These are phyloP conservation scores for Neocucurbitaria cava DNA, from an alignment of 2,329 filamentous ascomycete species.

Conservation along the genomic window DNA sequence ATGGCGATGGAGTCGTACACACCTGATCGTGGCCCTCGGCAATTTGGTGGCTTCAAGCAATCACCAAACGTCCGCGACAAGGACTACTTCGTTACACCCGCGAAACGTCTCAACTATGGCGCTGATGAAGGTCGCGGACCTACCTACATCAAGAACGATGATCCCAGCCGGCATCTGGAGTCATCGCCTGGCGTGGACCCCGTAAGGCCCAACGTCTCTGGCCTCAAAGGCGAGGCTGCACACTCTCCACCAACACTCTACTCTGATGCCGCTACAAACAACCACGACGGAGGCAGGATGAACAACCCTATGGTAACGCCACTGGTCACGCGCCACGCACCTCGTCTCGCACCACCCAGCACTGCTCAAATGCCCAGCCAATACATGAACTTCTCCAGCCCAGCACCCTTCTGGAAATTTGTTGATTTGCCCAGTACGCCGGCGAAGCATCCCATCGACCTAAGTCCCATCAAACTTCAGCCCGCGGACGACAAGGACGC, in stretches of 20 bases:
- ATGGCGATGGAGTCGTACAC: slow-evolving; percentile 61
- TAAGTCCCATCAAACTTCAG: slow-evolving; percentile 47
- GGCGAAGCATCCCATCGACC: slow-evolving; percentile 51
- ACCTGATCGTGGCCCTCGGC: slow-evolving; percentile 60
- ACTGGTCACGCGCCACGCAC: slow-evolving; percentile 74
- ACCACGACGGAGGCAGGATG: slow-evolving; percentile 32
- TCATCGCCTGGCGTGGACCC: slow-evolving; percentile 43
- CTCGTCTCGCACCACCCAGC: slow-evolving; percentile 77
- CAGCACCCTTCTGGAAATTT: slow-evolving; percentile 89
- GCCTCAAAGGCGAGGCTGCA: slow-evolving; percentile 41
- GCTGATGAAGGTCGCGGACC: slow-evolving; percentile 28
- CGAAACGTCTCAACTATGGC: slow-evolving; percentile 43
- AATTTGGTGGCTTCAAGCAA: slow-evolving; percentile 39
- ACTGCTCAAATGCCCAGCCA: slow-evolving; percentile 82
- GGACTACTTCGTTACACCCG: slow-evolving; percentile 42
- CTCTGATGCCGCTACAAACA: slow-evolving; percentile 42
- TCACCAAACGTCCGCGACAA: slow-evolving; percentile 39
- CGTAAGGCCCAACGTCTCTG: slow-evolving; percentile 39
- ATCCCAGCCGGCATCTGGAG: slow-evolving; percentile 29
- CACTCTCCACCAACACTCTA: slow-evolving; percentile 48
- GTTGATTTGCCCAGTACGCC: slow-evolving; percentile 79
- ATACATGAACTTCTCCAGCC: slow-evolving; percentile 84
- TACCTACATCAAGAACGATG: slow-evolving; percentile 33
- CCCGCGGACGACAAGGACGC: slow-evolving; percentile 40
- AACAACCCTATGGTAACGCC: slow-evolving; percentile 64